phyloP scores from a whole-genome alignment of 345 rosid species.

The Cardamine resedifolia region DNA sequence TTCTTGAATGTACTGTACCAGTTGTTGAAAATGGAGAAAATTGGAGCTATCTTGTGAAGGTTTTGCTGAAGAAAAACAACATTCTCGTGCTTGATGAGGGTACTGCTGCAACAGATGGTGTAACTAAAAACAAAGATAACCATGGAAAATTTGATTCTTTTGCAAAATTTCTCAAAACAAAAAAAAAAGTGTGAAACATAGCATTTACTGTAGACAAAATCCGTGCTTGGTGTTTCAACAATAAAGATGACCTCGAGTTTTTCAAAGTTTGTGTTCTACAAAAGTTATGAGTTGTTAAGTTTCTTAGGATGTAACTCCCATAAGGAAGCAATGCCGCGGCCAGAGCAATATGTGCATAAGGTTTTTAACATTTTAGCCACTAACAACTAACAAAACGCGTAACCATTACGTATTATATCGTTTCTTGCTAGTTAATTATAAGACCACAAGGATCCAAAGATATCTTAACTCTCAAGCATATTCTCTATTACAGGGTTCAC shows the following conservation, averaged over 20 bases:
- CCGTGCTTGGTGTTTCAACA: no score
- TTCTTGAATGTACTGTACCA: slow-evolving; percentile 30
- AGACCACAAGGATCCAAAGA: not conserved
- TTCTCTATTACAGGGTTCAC: no score
- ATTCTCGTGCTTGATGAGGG: no score
- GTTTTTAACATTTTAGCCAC: not conserved
- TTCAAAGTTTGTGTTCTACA: not conserved
- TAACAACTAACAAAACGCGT: not conserved
- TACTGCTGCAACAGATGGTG: no score
- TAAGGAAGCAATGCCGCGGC: slow-evolving; percentile 71
- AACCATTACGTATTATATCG: not conserved
- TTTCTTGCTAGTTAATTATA: not conserved
- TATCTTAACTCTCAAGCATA: no score
- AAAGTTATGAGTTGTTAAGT: not conserved
- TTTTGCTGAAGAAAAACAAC: no score
- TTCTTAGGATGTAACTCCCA: slow-evolving; percentile 55
- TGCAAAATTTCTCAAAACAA: not conserved
- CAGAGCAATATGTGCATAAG: not conserved
- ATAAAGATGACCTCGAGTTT: not conserved
- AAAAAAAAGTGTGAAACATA: no score
- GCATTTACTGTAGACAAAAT: no score
- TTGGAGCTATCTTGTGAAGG: slow-evolving; percentile 47
- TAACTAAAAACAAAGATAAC: no score
- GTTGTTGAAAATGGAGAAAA: slow-evolving; percentile 93
- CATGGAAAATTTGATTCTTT: slow-evolving; percentile 9